These are phyloP conservation scores for Leishmania turanica DNA, from an alignment of 208 protist species.

Conservation along the genomic window DNA sequence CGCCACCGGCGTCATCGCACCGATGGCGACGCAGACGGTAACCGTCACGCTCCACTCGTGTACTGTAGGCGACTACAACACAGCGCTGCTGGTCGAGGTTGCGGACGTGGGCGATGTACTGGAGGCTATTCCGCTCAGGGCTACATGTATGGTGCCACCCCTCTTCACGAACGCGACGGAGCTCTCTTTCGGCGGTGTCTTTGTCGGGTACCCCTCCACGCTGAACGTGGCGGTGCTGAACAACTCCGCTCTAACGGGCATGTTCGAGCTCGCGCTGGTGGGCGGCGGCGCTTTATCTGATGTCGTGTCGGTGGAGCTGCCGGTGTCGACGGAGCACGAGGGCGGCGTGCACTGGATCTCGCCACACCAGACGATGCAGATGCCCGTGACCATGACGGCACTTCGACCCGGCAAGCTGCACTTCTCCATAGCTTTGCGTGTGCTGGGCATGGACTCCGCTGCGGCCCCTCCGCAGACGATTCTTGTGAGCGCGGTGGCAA, in stretches of 20 bases:
- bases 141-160: slow-evolving; percentile 83
- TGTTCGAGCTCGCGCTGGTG: slow-evolving; percentile 90
- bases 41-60: slow-evolving; percentile 83
- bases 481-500: slow-evolving; percentile 67
- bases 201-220: slow-evolving; percentile 90
- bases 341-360: slow-evolving; percentile 30
- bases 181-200: slow-evolving; percentile 92
- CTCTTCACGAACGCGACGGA: slow-evolving; percentile 63
- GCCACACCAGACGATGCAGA: slow-evolving; percentile 48
- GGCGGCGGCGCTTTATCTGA: slow-evolving; percentile 43
- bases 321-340: slow-evolving; percentile 29
- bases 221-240: slow-evolving; percentile 91
- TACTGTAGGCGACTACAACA: slow-evolving; percentile 78
- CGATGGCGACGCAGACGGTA: slow-evolving; percentile 60
- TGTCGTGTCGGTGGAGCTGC: slow-evolving; percentile 28
- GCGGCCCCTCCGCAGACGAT: slow-evolving; percentile 45
- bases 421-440: slow-evolving; percentile 79
- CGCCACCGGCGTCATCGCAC: slow-evolving; percentile 63
- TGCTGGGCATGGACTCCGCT: slow-evolving; percentile 62
- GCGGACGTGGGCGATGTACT: slow-evolving; percentile 91
- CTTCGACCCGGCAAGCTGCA: slow-evolving; percentile 76
- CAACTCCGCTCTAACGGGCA: slow-evolving; percentile 88
- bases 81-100: slow-evolving; percentile 92
- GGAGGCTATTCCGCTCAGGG: slow-evolving; percentile 85
- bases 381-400: slow-evolving; percentile 82